phyloP scores from a whole-genome alignment of 345 rosid genomes.

The Barbarea vulgaris region DNA sequence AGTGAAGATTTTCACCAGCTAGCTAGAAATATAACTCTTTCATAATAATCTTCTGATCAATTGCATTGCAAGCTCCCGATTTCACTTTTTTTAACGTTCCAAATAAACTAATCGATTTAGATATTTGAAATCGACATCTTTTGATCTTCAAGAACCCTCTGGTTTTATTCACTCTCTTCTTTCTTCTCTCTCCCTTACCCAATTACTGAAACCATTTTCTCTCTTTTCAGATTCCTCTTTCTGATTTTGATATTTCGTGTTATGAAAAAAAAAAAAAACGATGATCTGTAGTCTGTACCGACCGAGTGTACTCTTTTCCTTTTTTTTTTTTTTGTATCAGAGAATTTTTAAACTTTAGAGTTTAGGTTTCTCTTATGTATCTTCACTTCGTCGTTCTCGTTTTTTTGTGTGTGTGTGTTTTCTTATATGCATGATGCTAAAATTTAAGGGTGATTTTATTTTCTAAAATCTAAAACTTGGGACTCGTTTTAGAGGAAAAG shows the following conservation, averaged over 20 bases:
- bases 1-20: too few species aligned
- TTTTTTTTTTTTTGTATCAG: not conserved
- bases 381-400: slow-evolving; percentile 4
- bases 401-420: not conserved
- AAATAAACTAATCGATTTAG: too few species aligned
- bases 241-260: slow-evolving; percentile 9
- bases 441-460: not conserved
- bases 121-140: too few species aligned
- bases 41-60: too few species aligned
- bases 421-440: not conserved
- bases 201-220: slow-evolving; percentile 10
- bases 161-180: slow-evolving; percentile 2
- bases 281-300: slow-evolving; percentile 14
- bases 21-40: too few species aligned
- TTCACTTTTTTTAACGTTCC: too few species aligned
- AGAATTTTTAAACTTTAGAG: slow-evolving; percentile 25
- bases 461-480: not conserved
- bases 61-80: too few species aligned
- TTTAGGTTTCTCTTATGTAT: slow-evolving; percentile 22
- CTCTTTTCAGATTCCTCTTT: slow-evolving; percentile 6
- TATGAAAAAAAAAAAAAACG: not conserved
- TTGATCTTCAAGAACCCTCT: not conserved
- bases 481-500: not conserved
- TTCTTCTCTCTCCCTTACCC: not conserved
- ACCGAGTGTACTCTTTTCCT: not conserved